Conservation (phyloP, 2,329 filamentous ascomycete species). For the Phaeomoniella chlamydospora region DNA sequence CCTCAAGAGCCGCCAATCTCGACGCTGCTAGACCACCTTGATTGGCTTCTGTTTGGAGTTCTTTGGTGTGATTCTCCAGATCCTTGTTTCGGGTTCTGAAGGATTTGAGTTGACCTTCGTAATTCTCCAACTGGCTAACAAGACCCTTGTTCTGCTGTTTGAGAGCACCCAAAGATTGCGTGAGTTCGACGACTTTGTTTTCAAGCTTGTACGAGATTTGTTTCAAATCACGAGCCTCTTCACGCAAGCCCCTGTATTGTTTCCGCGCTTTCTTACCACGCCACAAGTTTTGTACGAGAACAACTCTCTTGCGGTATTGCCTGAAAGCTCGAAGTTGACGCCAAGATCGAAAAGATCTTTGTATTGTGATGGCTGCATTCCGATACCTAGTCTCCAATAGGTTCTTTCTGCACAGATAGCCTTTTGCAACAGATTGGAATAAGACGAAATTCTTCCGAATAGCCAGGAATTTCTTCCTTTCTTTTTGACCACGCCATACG, state of each 20-base stretch:
- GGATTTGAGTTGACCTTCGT: constrained; percentile 89
- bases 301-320: constrained; percentile 75
- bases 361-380: constrained; percentile 81
- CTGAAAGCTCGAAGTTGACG: constrained; percentile 68
- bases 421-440: constrained; percentile 83
- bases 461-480: constrained; percentile 63
- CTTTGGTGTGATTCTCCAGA: constrained; percentile 78
- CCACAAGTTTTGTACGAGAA: constrained; percentile 86
- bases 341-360: constrained; percentile 76
- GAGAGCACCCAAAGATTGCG: constrained; percentile 80
- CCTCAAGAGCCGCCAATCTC: constrained; percentile 78
- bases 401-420: constrained; percentile 76
- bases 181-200: constrained; percentile 98
- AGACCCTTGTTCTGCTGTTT: constrained; percentile 90
- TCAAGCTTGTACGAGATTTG: constrained; percentile 99
- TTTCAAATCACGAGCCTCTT: constrained; percentile 95
- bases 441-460: constrained; percentile 74
- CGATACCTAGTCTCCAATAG: constrained; percentile 89
- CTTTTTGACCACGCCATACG: constrained; percentile 85
- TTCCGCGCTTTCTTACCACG: constrained; percentile 68
- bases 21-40: constrained; percentile 93
- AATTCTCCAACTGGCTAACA: constrained; percentile 79
- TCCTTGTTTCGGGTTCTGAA: constrained; percentile 89
- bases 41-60: constrained; percentile 91
- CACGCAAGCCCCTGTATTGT: constrained; percentile 79